A percentile compares a stretch with the other conserved stretches of the same genome.
Conservation (phyloP, 2,329 filamentous ascomycete species). For the Colletotrichum liriopes region DNA sequence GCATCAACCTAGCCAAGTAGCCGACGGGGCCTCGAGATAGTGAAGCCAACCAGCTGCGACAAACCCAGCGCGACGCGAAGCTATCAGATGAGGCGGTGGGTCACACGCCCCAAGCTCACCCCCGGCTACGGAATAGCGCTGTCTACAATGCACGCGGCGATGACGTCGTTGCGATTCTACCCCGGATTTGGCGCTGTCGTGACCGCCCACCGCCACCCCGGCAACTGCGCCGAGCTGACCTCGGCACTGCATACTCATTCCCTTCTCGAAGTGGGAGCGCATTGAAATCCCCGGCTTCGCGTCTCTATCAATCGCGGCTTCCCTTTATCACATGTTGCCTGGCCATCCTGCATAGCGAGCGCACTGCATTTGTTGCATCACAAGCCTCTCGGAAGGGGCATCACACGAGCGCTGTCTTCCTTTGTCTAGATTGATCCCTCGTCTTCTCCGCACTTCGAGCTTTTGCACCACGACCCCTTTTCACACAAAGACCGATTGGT, state of each 20-base stretch:
- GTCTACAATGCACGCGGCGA: neutral
- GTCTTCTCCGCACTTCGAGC: neutral
- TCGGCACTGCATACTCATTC: neutral
- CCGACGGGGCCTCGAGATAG: neutral
- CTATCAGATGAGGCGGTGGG: neutral
- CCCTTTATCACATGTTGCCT: neutral
- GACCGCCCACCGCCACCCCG: neutral
- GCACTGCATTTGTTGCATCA: neutral
- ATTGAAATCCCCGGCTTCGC: neutral
- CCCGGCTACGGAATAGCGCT: conserved; percentile 12
- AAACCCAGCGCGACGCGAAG: neutral
- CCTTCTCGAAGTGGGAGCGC: neutral
- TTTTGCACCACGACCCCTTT: neutral
- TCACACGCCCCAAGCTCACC: neutral
- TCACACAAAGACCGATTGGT: neutral
- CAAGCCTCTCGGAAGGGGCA: neutral
- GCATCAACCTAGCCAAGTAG: neutral
- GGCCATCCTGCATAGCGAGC: neutral
- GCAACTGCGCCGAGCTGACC: conserved; percentile 15
- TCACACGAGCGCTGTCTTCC: neutral
- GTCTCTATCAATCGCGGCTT: neutral
- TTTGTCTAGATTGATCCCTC: neutral
- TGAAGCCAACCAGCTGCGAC: neutral
- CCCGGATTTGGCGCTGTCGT: conserved; percentile 16
- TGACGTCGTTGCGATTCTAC: conserved; percentile 21